Conservation (phyloP, 129 eudicot species). For the Flaveria bidentis region DNA sequence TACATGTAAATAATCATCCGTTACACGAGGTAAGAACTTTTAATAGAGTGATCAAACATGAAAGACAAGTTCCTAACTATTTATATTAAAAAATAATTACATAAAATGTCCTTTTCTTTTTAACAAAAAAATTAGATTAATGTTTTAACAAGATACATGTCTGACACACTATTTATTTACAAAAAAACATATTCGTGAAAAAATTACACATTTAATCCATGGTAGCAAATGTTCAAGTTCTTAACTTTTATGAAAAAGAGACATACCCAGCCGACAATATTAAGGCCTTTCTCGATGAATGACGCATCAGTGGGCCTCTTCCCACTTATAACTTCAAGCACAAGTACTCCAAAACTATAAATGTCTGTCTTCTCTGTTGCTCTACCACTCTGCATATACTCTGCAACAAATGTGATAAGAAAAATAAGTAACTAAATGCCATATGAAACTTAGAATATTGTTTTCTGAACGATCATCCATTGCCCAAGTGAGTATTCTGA, state of each 20-base stretch:
- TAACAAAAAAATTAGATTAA: not conserved
- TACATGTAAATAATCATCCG: not conserved
- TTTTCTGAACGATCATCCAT: not conserved
- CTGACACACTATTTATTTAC: not conserved
- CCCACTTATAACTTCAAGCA: slow-evolving; percentile 75
- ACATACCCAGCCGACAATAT: slow-evolving; percentile 86
- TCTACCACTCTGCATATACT: slow-evolving; percentile 97
- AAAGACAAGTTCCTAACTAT: too few relatives aligned
- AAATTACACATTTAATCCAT: not conserved
- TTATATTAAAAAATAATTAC: too few relatives aligned
- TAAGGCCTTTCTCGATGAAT: slow-evolving; percentile 75
- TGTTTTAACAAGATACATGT: not conserved
- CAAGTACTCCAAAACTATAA: slow-evolving; percentile 79
- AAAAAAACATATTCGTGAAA: not conserved
- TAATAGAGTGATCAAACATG: not conserved
- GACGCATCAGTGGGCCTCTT: slow-evolving; percentile 91
- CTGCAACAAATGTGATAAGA: slow-evolving; percentile 41
- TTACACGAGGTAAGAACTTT: not conserved
- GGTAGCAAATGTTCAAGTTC: not conserved
- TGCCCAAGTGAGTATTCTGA: not conserved
- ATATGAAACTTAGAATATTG: not conserved
- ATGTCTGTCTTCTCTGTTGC: slow-evolving; percentile 85
- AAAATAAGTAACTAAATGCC: slow-evolving; percentile 8
- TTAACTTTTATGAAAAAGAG: not conserved
- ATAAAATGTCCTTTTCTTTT: not conserved